These are phyloP conservation scores for Ogataea pilisensis DNA, from an alignment of 805 yeast genomes.

Conservation along the genomic window DNA sequence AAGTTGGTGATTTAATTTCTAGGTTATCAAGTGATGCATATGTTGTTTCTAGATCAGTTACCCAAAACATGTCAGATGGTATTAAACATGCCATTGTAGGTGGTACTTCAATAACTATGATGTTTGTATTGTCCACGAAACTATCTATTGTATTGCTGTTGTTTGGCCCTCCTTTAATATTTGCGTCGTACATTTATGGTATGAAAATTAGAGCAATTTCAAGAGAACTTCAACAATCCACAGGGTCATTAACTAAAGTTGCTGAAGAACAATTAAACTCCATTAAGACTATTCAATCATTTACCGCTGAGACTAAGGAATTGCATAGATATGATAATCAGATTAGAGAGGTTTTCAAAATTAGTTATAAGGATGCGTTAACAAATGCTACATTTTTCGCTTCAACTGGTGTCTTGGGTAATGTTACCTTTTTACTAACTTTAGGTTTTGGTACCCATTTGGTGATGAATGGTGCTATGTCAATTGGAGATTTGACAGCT, in stretches of 20 bases:
- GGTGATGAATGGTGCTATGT: slow-evolving; percentile 66
- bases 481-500: slow-evolving; percentile 87
- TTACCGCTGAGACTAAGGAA: slow-evolving; percentile 80
- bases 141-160: slow-evolving; percentile 73
- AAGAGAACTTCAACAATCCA: slow-evolving; percentile 72
- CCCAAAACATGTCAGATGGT: slow-evolving; percentile 90
- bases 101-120: slow-evolving; percentile 81
- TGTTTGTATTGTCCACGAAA: slow-evolving; percentile 79
- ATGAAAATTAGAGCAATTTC: slow-evolving; percentile 71
- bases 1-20: slow-evolving; percentile 90
- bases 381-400: slow-evolving; percentile 79
- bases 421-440: slow-evolving; percentile 69
- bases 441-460: slow-evolving; percentile 77
- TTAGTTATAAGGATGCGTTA: slow-evolving; percentile 77
- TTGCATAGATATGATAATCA: slow-evolving; percentile 70
- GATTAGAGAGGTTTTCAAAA: slow-evolving; percentile 60
- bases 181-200: slow-evolving; percentile 82
- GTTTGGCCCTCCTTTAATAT: slow-evolving; percentile 78
- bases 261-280: slow-evolving; percentile 90
- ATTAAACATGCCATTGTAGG: slow-evolving; percentile 79
- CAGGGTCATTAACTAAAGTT: slow-evolving; percentile 84
- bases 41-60: slow-evolving; percentile 79
- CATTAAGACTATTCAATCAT: slow-evolving; percentile 82
- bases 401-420: slow-evolving; percentile 79
- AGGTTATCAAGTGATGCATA: slow-evolving; percentile 86